Percentiles rank a stretch among this genome's conserved stretches.
Evolutionary conservation across 1,284 basidiomycete genomes (phyloP).

Genomic region (Xerocomus nothofagi): DNA sequence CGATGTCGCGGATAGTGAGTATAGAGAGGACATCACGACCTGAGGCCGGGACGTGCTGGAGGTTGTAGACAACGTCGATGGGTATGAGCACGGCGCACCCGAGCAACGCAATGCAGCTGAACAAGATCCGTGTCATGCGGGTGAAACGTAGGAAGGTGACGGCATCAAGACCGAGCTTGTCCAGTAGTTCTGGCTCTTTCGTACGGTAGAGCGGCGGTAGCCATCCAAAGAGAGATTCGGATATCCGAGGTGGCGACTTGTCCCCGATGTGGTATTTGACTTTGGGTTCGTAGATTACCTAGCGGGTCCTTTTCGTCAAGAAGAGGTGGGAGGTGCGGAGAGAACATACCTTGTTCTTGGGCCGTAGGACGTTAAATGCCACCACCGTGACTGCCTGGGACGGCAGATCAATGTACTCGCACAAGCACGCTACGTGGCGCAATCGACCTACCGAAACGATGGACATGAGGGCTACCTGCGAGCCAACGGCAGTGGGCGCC

Average conservation of each 20-base stretch:
- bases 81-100: slow-evolving; percentile 80
- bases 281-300: slow-evolving; percentile 87
- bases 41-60: slow-evolving; percentile 35
- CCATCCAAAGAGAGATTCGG: slow-evolving; percentile 85
- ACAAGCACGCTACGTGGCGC: too few species aligned
- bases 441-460: slow-evolving; percentile 57
- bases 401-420: too few species aligned
- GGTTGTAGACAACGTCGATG: slow-evolving; percentile 69
- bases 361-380: slow-evolving; percentile 75
- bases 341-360: slow-evolving; percentile 66
- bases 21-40: slow-evolving; percentile 49
- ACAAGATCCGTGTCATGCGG: slow-evolving; percentile 82
- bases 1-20: slow-evolving; percentile 67
- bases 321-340: background rate
- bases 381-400: slow-evolving; percentile 61
- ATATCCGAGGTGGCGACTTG: slow-evolving; percentile 80
- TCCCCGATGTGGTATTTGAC: slow-evolving; percentile 83
- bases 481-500: slow-evolving; percentile 80
- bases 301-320: background rate
- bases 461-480: slow-evolving; percentile 77
- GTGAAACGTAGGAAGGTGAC: slow-evolving; percentile 91
- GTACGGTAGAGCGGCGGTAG: slow-evolving; percentile 82
- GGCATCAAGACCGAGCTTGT: slow-evolving; percentile 92
- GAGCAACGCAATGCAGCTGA: slow-evolving; percentile 65
- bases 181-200: slow-evolving; percentile 85